These are phyloP conservation scores for Pyronema domesticum DNA, from an alignment of 495 filamentous ascomycete species.

Conservation along the genomic window DNA sequence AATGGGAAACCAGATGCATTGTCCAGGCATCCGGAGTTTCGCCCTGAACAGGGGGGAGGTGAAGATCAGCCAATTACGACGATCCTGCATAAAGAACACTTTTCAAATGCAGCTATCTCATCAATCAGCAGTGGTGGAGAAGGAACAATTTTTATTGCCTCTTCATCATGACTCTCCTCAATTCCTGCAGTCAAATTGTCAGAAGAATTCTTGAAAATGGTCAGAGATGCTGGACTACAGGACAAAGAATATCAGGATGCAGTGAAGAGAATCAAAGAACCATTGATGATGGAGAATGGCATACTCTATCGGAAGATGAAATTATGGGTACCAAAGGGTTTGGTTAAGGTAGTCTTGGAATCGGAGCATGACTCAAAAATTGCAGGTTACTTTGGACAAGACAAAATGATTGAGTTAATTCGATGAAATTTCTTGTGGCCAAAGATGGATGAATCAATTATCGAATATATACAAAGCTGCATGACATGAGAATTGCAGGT, in stretches of 20 bases:
- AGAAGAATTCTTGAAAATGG: not conserved
- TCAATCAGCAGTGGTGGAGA: not conserved
- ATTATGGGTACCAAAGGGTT: not conserved
- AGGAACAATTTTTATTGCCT: not conserved
- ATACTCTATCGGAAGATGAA: not conserved
- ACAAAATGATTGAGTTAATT: slow-evolving; percentile 6
- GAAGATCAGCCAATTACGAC: not conserved
- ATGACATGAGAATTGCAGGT: no score
- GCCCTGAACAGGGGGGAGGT: slow-evolving; percentile 3
- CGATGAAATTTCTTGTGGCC: slow-evolving; percentile 1
- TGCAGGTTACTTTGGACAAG: slow-evolving; percentile 1
- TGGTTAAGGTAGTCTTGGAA: not conserved
- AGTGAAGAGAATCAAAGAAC: not conserved
- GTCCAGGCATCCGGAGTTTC: slow-evolving; percentile 2
- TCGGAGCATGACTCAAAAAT: slow-evolving; percentile 4
- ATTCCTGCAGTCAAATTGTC: not conserved
- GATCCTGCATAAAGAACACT: not conserved
- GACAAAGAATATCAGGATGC: not conserved
- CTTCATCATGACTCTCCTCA: not conserved
- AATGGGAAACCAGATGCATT: slow-evolving; percentile 9
- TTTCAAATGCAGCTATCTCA: not conserved
- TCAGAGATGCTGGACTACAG: not conserved
- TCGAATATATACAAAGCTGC: no score
- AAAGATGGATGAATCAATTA: not conserved
- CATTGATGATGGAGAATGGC: not conserved